Evolutionary conservation across 1,284 basidiomycete genomes (phyloP).

Genomic region (Puccinia polysora): DNA sequence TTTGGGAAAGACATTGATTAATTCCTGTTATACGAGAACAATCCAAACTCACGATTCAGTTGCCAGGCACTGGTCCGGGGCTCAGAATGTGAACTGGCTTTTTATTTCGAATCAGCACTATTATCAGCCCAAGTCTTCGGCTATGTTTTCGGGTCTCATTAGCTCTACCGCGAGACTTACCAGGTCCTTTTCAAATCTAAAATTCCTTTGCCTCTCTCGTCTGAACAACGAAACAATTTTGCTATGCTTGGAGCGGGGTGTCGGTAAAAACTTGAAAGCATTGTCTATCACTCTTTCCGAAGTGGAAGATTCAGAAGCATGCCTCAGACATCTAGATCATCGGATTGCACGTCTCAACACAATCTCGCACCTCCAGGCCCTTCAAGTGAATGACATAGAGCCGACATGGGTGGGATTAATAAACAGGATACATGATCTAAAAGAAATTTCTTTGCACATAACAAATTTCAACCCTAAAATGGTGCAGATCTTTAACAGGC

Average conservation of each 20-base stretch:
- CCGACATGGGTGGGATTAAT: constrained; percentile 27
- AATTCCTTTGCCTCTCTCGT: constrained; percentile 8
- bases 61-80: constrained; percentile 13
- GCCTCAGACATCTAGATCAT: background rate
- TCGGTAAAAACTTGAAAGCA: constrained; percentile 15
- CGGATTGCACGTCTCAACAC: background rate
- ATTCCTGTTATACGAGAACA: constrained; percentile 11
- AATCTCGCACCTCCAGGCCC: constrained; percentile 8
- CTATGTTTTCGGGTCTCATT: background rate
- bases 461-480: constrained; percentile 14
- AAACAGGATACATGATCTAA: background rate
- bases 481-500: background rate
- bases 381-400: constrained; percentile 38
- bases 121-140: constrained; percentile 17
- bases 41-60: constrained; percentile 12
- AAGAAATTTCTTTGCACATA: constrained; percentile 26
- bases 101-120: constrained; percentile 26
- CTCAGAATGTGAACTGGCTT: constrained; percentile 25
- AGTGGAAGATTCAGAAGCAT: constrained; percentile 1
- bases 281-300: constrained; percentile 26
- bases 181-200: constrained; percentile 25
- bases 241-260: constrained; percentile 5
- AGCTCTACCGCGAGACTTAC: constrained; percentile 15
- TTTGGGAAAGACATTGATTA: background rate
- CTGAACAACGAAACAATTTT: constrained; percentile 31